Conservation (phyloP, 2,329 filamentous ascomycete genomes). For the Fusarium papillatum region DNA sequence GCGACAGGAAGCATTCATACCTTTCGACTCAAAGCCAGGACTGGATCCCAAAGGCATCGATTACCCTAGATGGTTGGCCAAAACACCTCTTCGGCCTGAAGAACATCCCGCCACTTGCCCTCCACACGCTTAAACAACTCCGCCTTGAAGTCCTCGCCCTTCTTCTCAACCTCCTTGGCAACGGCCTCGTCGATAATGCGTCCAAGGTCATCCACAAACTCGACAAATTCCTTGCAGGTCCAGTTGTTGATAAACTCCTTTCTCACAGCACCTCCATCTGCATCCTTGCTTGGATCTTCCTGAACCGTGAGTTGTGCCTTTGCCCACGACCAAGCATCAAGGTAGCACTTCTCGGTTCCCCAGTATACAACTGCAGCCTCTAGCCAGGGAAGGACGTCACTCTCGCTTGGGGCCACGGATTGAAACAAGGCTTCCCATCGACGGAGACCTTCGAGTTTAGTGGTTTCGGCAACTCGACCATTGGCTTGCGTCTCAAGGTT, state of each 20-base stretch:
- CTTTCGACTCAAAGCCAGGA: background rate
- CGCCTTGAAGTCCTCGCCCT: constrained; percentile 46
- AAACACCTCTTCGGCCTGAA: constrained; percentile 70
- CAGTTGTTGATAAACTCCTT: constrained; percentile 78
- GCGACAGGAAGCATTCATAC: background rate
- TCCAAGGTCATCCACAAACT: constrained; percentile 69
- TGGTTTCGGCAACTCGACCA: constrained; percentile 43
- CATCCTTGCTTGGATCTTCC: constrained; percentile 55
- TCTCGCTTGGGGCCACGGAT: constrained; percentile 62
- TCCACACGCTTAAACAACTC: constrained; percentile 55
- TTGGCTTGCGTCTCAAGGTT: constrained; percentile 44
- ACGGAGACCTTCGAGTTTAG: constrained; percentile 55
- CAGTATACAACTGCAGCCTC: constrained; percentile 82
- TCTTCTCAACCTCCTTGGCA: constrained; percentile 50
- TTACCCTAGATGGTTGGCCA: constrained; percentile 59
- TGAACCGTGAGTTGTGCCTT: constrained; percentile 50
- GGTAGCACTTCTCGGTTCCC: constrained; percentile 79
- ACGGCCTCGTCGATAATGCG: constrained; percentile 68
- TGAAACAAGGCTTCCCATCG: constrained; percentile 64
- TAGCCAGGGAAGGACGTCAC: constrained; percentile 61
- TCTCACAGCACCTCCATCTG: constrained; percentile 75
- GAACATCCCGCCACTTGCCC: constrained; percentile 62
- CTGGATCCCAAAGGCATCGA: background rate
- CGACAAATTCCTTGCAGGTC: constrained; percentile 72
- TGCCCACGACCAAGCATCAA: constrained; percentile 71